These are phyloP conservation scores for Cryptosporidium tyzzeri DNA, from an alignment of 169 alveolate genomes.

Conservation along the genomic window DNA sequence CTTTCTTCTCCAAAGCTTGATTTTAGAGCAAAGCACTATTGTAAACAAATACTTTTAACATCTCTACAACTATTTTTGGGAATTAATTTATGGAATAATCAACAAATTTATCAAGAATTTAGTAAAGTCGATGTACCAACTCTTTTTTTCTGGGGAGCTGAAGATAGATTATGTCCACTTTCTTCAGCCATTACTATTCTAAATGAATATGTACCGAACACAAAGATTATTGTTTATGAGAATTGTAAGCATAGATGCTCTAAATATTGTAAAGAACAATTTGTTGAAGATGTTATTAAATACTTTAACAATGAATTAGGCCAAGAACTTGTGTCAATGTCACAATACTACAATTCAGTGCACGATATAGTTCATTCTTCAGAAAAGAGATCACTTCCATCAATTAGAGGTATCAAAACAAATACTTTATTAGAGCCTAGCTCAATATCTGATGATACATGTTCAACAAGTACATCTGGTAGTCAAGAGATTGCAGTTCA, in stretches of 20 bases:
- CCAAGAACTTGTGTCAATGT: constrained; percentile 14
- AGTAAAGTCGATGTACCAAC: constrained; percentile 16
- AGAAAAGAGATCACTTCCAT: background rate
- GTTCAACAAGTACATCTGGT: background rate
- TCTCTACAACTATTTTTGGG: constrained; percentile 59
- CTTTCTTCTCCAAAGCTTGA: constrained; percentile 46
- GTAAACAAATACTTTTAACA: constrained; percentile 47
- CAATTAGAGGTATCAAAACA: background rate
- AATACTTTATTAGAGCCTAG: constrained; percentile 4
- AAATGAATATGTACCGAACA: constrained; percentile 43
- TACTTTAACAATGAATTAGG: constrained; percentile 14
- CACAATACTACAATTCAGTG: constrained; percentile 36
- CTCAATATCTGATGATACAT: background rate
- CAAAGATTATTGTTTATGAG: constrained; percentile 54
- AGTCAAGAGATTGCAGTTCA: constrained; percentile 17
- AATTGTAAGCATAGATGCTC: constrained; percentile 66
- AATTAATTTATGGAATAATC: constrained; percentile 51
- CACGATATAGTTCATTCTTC: background rate
- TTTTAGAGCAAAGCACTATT: constrained; percentile 68
- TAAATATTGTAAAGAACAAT: constrained; percentile 46
- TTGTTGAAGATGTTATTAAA: constrained; percentile 11
- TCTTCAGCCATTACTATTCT: constrained; percentile 36
- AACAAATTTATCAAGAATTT: constrained; percentile 25
- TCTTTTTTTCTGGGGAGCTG: constrained; percentile 71
- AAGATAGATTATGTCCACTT: constrained; percentile 46